Percentiles rank a stretch among this genome's conserved stretches.
Conservation (phyloP, 2,329 filamentous ascomycete genomes). For the Cordyceps cateniannulata region DNA sequence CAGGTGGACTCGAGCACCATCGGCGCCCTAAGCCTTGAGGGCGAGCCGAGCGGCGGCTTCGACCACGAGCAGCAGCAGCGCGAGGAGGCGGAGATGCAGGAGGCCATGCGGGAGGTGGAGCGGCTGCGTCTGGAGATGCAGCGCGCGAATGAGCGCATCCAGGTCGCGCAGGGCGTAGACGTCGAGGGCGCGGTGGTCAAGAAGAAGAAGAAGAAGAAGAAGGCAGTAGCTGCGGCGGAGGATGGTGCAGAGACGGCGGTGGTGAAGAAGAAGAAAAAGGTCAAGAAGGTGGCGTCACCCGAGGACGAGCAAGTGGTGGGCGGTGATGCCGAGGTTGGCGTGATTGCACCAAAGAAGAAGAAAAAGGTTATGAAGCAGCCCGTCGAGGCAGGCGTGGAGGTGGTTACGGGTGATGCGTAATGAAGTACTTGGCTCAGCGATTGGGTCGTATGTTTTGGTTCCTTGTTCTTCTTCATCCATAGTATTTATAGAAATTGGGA, state of each 20-base stretch:
- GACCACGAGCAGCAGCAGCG: slow-evolving; percentile 62
- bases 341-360: slow-evolving; percentile 37
- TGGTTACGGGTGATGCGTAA: slow-evolving; percentile 20
- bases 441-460: background rate
- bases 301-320: background rate
- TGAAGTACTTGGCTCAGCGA: too few species aligned
- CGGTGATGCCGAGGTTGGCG: slow-evolving; percentile 11
- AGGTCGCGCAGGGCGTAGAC: slow-evolving; percentile 62
- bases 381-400: slow-evolving; percentile 20
- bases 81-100: slow-evolving; percentile 83
- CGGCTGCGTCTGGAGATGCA: slow-evolving; percentile 83
- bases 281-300: slow-evolving; percentile 21
- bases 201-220: slow-evolving; percentile 56
- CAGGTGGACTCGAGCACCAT: slow-evolving; percentile 85
- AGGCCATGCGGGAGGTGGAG: slow-evolving; percentile 85
- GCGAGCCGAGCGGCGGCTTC: slow-evolving; percentile 30
- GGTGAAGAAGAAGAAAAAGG: slow-evolving; percentile 45
- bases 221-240: background rate
- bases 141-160: slow-evolving; percentile 66
- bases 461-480: background rate
- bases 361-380: slow-evolving; percentile 41
- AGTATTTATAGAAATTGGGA: slow-evolving; percentile 3
- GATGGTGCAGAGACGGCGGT: slow-evolving; percentile 30
- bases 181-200: slow-evolving; percentile 59
- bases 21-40: slow-evolving; percentile 61